Evolutionary conservation across 2,329 filamentous ascomycete genomes (phyloP).

Genomic region (Aureobasidium sp.): DNA sequence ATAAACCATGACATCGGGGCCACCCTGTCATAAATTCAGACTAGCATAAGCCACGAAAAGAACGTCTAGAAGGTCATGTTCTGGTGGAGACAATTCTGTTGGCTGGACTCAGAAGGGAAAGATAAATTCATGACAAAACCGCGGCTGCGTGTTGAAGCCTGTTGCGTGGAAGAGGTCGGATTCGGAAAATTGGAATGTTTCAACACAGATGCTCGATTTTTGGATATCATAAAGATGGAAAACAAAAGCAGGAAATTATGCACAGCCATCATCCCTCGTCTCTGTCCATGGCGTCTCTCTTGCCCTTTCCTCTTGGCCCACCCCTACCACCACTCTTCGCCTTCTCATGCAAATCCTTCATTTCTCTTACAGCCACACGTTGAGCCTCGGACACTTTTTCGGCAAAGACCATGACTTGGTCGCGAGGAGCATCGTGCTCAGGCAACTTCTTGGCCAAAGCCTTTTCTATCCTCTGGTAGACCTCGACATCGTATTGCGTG

Average conservation of each 20-base stretch:
- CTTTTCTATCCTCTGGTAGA: constrained; percentile 73
- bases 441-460: constrained; percentile 70
- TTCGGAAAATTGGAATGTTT: too few relatives aligned
- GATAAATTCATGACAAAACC: too few relatives aligned
- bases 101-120: too few relatives aligned
- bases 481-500: constrained; percentile 61
- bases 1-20: not conserved
- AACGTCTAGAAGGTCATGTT: too few relatives aligned
- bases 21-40: not conserved
- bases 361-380: constrained; percentile 66
- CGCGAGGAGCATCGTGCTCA: constrained; percentile 64
- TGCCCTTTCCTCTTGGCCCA: constrained; percentile 44
- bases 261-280: constrained; percentile 52
- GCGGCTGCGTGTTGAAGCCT: too few relatives aligned
- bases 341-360: constrained; percentile 72
- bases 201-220: not conserved
- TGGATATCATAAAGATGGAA: not conserved
- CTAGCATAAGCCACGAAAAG: too few relatives aligned
- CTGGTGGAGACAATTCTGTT: too few relatives aligned
- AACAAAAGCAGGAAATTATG: not conserved
- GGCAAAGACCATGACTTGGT: constrained; percentile 78
- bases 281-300: constrained; percentile 61
- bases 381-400: constrained; percentile 76
- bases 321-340: constrained; percentile 45
- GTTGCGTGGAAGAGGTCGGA: too few relatives aligned